Conservation (phyloP, 2,329 filamentous ascomycete species). For the Plenodomus tracheiphilus region DNA sequence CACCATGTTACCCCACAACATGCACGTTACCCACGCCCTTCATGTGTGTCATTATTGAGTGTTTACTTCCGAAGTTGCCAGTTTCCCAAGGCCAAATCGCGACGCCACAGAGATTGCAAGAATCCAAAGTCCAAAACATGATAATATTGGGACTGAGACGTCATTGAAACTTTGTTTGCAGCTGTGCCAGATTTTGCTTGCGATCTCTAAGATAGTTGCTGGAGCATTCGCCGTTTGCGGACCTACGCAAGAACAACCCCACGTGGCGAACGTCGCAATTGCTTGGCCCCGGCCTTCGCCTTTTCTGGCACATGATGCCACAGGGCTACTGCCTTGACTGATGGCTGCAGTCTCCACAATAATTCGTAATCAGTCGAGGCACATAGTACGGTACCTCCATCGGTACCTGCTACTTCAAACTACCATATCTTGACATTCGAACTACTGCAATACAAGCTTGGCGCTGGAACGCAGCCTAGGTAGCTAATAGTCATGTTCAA, state of each 20-base stretch:
- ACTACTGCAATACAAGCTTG: too few species aligned
- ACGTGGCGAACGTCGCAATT: not conserved
- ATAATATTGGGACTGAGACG: too few species aligned
- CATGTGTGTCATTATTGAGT: not conserved
- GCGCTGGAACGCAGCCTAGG: too few species aligned
- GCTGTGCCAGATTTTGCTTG: not conserved
- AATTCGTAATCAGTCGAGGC: not conserved
- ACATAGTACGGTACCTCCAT: not conserved
- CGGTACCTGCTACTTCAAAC: too few species aligned
- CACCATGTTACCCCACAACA: not conserved
- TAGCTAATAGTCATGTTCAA: too few species aligned
- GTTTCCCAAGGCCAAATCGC: too few species aligned
- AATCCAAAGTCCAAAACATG: too few species aligned
- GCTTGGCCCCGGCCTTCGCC: not conserved
- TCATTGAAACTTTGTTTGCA: not conserved
- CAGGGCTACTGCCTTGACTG: not conserved
- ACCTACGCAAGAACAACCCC: not conserved
- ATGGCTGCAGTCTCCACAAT: not conserved
- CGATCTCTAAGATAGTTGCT: not conserved
- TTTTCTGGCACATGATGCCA: not conserved
- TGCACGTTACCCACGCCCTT: not conserved
- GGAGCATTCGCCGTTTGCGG: not conserved
- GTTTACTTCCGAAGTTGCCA: too few species aligned
- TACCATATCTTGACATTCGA: too few species aligned
- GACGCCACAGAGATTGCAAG: too few species aligned